phyloP scores from a whole-genome alignment of 2,329 filamentous ascomycete genomes.

The Paraphoma sp. region DNA sequence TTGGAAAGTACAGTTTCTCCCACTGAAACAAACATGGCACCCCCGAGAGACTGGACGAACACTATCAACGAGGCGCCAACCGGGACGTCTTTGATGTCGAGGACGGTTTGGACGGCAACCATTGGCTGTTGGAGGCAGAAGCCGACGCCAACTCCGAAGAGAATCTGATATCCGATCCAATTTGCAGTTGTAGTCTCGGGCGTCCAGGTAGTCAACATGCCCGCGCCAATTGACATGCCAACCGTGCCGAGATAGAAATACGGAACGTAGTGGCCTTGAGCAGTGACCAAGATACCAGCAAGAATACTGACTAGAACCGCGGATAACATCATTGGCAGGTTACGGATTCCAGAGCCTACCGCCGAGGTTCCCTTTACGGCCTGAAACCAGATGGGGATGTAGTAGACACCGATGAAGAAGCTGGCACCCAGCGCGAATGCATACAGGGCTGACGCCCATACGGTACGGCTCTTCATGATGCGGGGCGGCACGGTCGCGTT shows the following conservation, averaged over 20 bases:
- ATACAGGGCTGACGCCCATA: neutral
- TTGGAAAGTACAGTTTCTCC: slow-evolving; percentile 45
- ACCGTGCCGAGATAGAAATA: neutral
- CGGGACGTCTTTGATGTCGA: slow-evolving; percentile 44
- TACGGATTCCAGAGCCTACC: slow-evolving; percentile 48
- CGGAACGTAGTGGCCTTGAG: neutral
- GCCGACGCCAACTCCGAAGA: slow-evolving; percentile 15
- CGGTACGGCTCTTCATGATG: neutral
- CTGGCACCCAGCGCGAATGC: neutral
- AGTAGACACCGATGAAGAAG: neutral
- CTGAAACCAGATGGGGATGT: slow-evolving; percentile 55
- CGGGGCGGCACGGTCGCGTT: neutral
- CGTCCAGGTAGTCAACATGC: slow-evolving; percentile 46
- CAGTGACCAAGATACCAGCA: neutral
- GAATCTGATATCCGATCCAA: slow-evolving; percentile 33
- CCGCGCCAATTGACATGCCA: slow-evolving; percentile 33
- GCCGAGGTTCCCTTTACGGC: slow-evolving; percentile 44
- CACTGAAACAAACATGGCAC: slow-evolving; percentile 51
- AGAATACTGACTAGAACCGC: neutral
- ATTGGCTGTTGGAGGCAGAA: neutral
- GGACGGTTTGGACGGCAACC: slow-evolving; percentile 25
- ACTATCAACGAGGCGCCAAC: slow-evolving; percentile 39
- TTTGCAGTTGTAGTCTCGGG: slow-evolving; percentile 25
- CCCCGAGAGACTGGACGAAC: slow-evolving; percentile 52
- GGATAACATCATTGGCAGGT: slow-evolving; percentile 49